Conservation (phyloP, 371 early-diverging fungal species). For the Mucor racemosus region DNA sequence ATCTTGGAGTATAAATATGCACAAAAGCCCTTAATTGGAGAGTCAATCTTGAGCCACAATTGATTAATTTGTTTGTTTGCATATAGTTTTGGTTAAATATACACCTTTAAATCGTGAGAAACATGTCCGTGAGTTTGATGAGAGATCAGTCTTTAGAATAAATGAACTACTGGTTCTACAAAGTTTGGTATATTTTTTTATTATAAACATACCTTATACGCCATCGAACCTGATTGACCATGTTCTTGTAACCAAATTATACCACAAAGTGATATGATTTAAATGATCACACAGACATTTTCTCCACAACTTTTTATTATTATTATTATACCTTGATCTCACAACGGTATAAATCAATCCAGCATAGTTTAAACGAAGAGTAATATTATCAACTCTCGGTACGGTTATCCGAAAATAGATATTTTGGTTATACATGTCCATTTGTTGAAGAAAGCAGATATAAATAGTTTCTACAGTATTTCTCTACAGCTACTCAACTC, state of each 20-base stretch:
- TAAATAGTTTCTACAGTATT: no score
- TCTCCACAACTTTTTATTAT: neutral
- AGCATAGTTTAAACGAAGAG: neutral
- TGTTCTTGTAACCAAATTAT: neutral
- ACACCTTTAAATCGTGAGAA: neutral
- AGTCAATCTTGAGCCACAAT: neutral
- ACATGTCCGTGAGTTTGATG: neutral
- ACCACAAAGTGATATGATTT: neutral
- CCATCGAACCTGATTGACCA: neutral
- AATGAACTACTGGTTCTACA: neutral
- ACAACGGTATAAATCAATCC: neutral
- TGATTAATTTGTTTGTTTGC: conserved; percentile 6
- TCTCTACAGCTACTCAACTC: no score
- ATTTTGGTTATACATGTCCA: neutral
- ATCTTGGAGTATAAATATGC: neutral
- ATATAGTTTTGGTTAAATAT: neutral
- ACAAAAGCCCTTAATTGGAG: neutral
- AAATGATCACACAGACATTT: neutral
- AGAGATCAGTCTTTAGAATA: neutral
- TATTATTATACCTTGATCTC: neutral
- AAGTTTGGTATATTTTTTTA: neutral
- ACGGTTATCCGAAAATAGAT: neutral
- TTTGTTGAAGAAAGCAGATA: neutral
- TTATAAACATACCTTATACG: neutral
- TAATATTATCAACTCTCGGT: neutral